Percentiles rank a stretch among this genome's conserved stretches.
These are phyloP conservation scores for Lachancea dasiensis DNA, from an alignment of 805 yeast genomes.

Conservation along the genomic window DNA sequence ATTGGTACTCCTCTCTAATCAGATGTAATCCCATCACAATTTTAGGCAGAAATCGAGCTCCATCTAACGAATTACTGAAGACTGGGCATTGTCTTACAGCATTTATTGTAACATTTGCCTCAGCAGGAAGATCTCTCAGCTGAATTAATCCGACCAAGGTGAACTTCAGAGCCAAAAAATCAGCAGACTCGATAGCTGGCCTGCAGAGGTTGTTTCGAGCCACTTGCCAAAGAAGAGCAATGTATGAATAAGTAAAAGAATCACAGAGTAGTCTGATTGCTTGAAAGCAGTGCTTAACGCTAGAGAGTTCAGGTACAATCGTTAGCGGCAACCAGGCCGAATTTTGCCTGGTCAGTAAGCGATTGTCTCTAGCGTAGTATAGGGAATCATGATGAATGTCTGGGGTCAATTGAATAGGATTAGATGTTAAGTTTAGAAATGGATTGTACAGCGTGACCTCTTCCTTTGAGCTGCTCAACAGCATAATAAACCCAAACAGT, in stretches of 20 bases:
- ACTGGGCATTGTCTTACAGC: slow-evolving; percentile 3
- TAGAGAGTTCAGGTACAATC: not conserved
- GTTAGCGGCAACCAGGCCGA: not conserved
- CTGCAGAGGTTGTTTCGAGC: slow-evolving; percentile 2
- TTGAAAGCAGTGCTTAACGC: slow-evolving; percentile 4
- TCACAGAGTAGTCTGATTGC: slow-evolving; percentile 50
- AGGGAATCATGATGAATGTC: not conserved
- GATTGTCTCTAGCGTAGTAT: slow-evolving; percentile 1
- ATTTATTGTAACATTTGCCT: not conserved
- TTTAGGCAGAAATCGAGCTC: slow-evolving; percentile 54
- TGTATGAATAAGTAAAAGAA: slow-evolving; percentile 48
- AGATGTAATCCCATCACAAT: slow-evolving; percentile 66
- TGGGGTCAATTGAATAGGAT: slow-evolving; percentile 35
- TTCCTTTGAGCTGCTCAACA: slow-evolving; percentile 20
- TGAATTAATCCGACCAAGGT: slow-evolving; percentile 6
- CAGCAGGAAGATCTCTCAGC: not conserved
- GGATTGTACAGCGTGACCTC: slow-evolving; percentile 31
- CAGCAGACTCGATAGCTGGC: not conserved
- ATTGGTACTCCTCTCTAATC: slow-evolving; percentile 64
- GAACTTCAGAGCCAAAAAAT: slow-evolving; percentile 4
- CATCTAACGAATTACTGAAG: slow-evolving; percentile 16
- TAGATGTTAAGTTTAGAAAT: slow-evolving; percentile 25
- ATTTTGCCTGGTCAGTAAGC: not conserved
- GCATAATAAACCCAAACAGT: slow-evolving; percentile 16
- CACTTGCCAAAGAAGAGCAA: slow-evolving; percentile 61